Evolutionary conservation across 192 early-diverging fungal genomes (phyloP), one percentile per base, ranked within the genome.

Genomic region (Mortierella antarctica): DNA sequence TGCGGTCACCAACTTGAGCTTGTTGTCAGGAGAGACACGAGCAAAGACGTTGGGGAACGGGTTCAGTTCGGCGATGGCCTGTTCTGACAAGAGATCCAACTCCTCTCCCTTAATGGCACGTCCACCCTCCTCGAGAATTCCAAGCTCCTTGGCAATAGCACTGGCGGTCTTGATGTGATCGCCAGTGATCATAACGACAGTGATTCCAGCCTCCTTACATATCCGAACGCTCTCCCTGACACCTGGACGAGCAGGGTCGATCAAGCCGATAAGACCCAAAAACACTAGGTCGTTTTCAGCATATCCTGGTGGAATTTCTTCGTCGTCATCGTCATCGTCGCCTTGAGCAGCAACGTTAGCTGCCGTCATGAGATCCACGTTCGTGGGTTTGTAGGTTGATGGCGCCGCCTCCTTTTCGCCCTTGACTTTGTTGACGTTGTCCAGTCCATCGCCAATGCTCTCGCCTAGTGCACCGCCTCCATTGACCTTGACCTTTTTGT

Each of bases 11-110:
- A 99, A 96, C 81, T 95, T 95, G 55, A 99, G 86, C 86, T 99
- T 99, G 87, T 97, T 99, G 70, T 99, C 96, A 0, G 97, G 97
- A 62, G 90, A 92, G 61, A 97, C 96, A 54, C 98, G 94, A 17
- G 98, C 98, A 93, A 99, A 97, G 5, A 99, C 97, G 44, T 91
- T 92, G 7, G 98, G 98, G 82, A 99, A 97, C 15, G 95, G 95
- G 40, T 89, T 82, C 51, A 97, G 84, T 47, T 90, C 86, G 5
- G 90, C 86, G 42, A 97, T 92, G 6, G 91, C 92, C 62, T 97
- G 94, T 61, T 98, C 96, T 0, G 97, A 97, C 23, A 98, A 76
- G 57, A 97, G 74, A 66, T 97, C 96, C 31, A 99, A 79, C 79
- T 99, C 96, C 31, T 89, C 90, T 7, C 96, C 98, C 44, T 92